Conservation (phyloP, 441 rosid species). For the Kokia cookei region DNA sequence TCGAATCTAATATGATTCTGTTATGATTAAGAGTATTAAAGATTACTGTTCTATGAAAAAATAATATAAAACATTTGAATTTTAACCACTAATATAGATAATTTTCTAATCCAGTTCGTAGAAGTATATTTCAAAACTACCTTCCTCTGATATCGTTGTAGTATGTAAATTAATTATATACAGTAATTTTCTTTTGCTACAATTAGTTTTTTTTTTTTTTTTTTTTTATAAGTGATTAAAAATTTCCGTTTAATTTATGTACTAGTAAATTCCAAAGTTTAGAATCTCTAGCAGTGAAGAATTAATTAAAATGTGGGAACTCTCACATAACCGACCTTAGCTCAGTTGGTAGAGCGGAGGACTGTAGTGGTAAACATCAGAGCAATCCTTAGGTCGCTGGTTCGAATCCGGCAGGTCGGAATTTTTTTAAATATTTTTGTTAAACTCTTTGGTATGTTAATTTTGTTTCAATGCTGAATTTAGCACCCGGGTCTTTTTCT, state of each 20-base stretch:
- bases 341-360: slow-evolving; percentile 75
- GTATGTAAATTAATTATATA: not conserved
- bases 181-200: no score
- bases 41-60: no score
- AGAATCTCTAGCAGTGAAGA: not conserved
- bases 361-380: slow-evolving; percentile 30
- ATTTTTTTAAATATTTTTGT: not conserved
- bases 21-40: no score
- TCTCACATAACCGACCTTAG: slow-evolving; percentile 42
- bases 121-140: not conserved
- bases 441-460: not conserved
- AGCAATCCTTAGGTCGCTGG: slow-evolving; percentile 2
- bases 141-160: not conserved
- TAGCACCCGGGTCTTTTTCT: no score
- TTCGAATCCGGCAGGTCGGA: not conserved
- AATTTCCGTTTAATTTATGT: not conserved
- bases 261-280: not conserved
- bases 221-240: not conserved
- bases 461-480: no score
- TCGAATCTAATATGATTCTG: no score
- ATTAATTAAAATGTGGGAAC: no score
- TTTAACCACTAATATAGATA: not conserved
- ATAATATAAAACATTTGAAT: no score
- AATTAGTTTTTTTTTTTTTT: no score
- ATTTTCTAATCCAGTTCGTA: not conserved